A percentile compares a stretch with the other conserved stretches of the same genome.
These are phyloP conservation scores for Ampelomyces quisqualis DNA, from an alignment of 2,329 filamentous ascomycete species.

Conservation along the genomic window DNA sequence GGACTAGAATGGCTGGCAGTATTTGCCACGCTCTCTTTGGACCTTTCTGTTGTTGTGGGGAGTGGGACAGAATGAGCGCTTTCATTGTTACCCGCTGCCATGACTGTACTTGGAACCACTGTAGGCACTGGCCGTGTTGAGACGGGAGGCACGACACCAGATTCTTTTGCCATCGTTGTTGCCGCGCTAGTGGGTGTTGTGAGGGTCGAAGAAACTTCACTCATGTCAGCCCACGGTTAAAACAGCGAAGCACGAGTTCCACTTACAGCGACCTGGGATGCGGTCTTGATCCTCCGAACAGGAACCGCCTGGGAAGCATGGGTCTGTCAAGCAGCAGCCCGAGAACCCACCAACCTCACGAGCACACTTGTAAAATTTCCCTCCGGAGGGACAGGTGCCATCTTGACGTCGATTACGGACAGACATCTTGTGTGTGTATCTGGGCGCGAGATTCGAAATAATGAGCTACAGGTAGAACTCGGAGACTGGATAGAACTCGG, in stretches of 20 bases:
- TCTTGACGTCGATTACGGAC: slow-evolving; percentile 5
- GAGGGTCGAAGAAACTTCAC: not conserved
- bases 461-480: too few species aligned
- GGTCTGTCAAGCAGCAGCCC: slow-evolving; percentile 31
- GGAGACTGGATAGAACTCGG: too few species aligned
- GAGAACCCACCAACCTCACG: slow-evolving; percentile 9
- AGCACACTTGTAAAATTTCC: slow-evolving; percentile 24
- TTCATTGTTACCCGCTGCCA: too few species aligned
- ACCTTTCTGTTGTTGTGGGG: too few species aligned
- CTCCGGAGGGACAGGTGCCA: slow-evolving; percentile 18
- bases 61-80: too few species aligned
- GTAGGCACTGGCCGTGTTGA: too few species aligned
- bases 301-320: slow-evolving; percentile 19
- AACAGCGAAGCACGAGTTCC: not conserved
- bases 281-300: slow-evolving; percentile 25
- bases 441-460: too few species aligned
- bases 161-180: not conserved
- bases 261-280: slow-evolving; percentile 23
- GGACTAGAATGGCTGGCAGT: not conserved
- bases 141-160: not conserved
- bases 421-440: too few species aligned
- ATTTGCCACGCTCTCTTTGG: not conserved
- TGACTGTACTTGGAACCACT: too few species aligned
- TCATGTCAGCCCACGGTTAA: not conserved
- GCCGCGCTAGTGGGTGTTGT: not conserved